A percentile compares a stretch with the other conserved stretches of the same genome.
phyloP scores from a whole-genome alignment of 2,329 filamentous ascomycete species.

The Calonectria crousiana region DNA sequence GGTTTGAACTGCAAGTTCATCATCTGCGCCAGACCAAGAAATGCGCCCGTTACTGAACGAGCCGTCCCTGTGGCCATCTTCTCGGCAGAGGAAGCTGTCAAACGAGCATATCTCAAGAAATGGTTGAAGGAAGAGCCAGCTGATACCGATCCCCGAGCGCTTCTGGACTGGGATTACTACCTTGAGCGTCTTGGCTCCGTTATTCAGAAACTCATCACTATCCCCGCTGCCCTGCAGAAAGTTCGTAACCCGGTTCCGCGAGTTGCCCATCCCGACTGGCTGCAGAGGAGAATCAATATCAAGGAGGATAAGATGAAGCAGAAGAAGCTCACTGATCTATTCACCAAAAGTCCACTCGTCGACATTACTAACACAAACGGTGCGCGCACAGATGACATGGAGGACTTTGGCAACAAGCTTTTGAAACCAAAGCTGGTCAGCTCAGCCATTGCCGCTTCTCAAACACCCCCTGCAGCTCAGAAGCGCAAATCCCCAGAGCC shows the following conservation, averaged over 20 bases:
- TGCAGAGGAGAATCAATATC: slow-evolving; percentile 90
- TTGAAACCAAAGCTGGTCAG: slow-evolving; percentile 73
- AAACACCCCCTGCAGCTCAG: slow-evolving; percentile 60
- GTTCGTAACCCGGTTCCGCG: slow-evolving; percentile 93
- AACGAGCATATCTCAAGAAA: slow-evolving; percentile 90
- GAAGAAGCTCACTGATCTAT: slow-evolving; percentile 95
- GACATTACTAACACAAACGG: slow-evolving; percentile 77
- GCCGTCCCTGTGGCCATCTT: slow-evolving; percentile 97
- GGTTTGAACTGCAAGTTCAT: slow-evolving; percentile 99
- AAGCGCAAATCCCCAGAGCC: slow-evolving; percentile 83
- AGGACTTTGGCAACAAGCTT: slow-evolving; percentile 82
- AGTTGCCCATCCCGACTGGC: slow-evolving; percentile 95
- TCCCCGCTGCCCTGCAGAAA: slow-evolving; percentile 95
- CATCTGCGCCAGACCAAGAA: slow-evolving; percentile 87
- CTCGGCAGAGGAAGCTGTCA: slow-evolving; percentile 89
- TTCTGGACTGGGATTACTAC: slow-evolving; percentile 99
- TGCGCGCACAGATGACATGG: slow-evolving; percentile 74
- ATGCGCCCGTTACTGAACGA: slow-evolving; percentile 92
- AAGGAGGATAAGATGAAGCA: slow-evolving; percentile 99
- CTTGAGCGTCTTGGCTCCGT: slow-evolving; percentile 95
- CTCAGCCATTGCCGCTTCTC: slow-evolving; percentile 67
- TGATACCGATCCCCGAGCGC: slow-evolving; percentile 88
- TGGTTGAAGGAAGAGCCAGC: slow-evolving; percentile 95
- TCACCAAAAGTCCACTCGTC: slow-evolving; percentile 74
- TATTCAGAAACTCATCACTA: slow-evolving; percentile 98